These are phyloP conservation scores for Elaeagnus macrophylla DNA, from an alignment of 306 rosid genomes.

Conservation along the genomic window DNA sequence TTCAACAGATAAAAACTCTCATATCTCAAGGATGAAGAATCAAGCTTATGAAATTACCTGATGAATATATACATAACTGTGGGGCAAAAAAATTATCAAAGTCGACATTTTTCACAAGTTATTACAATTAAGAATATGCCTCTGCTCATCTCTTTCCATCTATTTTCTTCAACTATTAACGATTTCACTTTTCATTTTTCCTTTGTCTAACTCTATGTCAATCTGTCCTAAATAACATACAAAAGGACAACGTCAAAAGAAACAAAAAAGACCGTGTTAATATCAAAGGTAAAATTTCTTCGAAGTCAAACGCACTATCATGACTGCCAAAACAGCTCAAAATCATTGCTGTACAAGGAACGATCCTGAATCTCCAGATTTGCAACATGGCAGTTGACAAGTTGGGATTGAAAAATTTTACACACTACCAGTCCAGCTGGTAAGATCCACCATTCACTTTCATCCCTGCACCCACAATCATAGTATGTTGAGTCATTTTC, in stretches of 20 bases:
- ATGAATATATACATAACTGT: too few relatives aligned
- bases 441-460: slow-evolving; percentile 97
- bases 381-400: slow-evolving; percentile 91
- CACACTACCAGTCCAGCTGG: slow-evolving; percentile 76
- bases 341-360: slow-evolving; percentile 87
- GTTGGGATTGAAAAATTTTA: slow-evolving; percentile 84
- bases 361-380: slow-evolving; percentile 99
- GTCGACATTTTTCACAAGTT: slow-evolving; percentile 29
- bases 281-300: slow-evolving; percentile 28
- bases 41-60: too few relatives aligned
- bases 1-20: too few relatives aligned
- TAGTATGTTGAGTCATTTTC: too few relatives aligned
- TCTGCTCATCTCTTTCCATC: slow-evolving; percentile 5
- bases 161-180: slow-evolving; percentile 24
- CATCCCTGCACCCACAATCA: slow-evolving; percentile 64
- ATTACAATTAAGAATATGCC: slow-evolving; percentile 47
- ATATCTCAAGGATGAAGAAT: too few relatives aligned
- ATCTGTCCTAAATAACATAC: slow-evolving; percentile 31
- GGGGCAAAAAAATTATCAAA: not conserved
- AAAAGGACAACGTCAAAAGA: slow-evolving; percentile 17
- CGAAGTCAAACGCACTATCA: slow-evolving; percentile 29
- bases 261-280: slow-evolving; percentile 19
- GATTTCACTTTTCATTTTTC: slow-evolving; percentile 25
- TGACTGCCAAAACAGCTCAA: slow-evolving; percentile 97
- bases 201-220: slow-evolving; percentile 43